Percentiles rank a stretch among this genome's conserved stretches.
Evolutionary conservation across 768 basidiomycete species (phyloP).

Genomic region (Phaeotremella fagi): DNA sequence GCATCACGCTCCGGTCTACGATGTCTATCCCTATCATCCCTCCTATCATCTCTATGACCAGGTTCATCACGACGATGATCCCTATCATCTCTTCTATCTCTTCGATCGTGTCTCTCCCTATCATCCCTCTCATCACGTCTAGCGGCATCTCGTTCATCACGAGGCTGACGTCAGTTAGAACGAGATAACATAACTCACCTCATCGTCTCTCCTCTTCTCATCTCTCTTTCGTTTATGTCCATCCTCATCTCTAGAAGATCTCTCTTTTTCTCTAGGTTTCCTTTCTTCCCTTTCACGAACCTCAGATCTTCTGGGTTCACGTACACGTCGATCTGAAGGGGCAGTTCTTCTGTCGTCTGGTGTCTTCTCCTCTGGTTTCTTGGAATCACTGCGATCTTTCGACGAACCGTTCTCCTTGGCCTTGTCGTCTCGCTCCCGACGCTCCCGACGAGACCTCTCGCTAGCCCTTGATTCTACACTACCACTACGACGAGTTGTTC

Average conservation of each 20-base stretch:
- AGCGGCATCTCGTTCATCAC: neutral
- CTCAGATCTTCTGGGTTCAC: neutral
- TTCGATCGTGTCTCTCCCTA: neutral
- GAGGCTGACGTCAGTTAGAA: neutral
- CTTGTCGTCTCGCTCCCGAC: slow-evolving; percentile 10
- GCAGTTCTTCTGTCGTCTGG: neutral
- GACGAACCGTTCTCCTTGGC: neutral
- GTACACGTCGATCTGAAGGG: neutral
- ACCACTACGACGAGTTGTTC: slow-evolving; percentile 15
- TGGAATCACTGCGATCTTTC: neutral
- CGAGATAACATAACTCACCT: neutral
- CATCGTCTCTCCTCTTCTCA: slow-evolving; percentile 1
- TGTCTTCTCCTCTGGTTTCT: neutral
- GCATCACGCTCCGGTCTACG: slow-evolving; percentile 53
- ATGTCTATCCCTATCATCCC: slow-evolving; percentile 2
- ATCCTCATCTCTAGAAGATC: slow-evolving; percentile 10
- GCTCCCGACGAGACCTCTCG: slow-evolving; percentile 22
- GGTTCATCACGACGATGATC: slow-evolving; percentile 57
- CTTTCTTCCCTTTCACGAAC: slow-evolving; percentile 17
- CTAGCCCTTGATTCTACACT: slow-evolving; percentile 29
- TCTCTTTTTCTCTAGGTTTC: slow-evolving; percentile 11
- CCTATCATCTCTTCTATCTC: too few relatives aligned
- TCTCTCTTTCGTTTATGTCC: slow-evolving; percentile 4
- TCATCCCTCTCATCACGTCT: slow-evolving; percentile 1
- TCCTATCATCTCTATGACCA: slow-evolving; percentile 18